Evolutionary conservation across 1,284 basidiomycete species (phyloP).

Genomic region (Volvariella surrecta): DNA sequence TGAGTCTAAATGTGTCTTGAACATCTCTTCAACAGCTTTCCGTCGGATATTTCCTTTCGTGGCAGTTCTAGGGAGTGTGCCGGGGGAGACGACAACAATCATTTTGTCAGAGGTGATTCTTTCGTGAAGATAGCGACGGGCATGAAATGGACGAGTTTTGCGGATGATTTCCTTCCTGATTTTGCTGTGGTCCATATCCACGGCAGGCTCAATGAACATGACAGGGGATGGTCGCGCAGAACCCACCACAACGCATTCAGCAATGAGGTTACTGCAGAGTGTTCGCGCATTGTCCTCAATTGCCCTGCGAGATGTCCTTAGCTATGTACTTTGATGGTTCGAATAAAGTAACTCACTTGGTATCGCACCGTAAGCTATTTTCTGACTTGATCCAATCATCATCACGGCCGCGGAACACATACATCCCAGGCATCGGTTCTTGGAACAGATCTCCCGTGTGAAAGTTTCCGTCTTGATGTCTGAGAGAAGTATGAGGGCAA

Average conservation of each 20-base stretch:
- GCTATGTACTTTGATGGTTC: not conserved
- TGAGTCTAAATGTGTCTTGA: slow-evolving; percentile 41
- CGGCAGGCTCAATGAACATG: slow-evolving; percentile 55
- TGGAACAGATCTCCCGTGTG: slow-evolving; percentile 55
- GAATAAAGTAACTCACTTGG: slow-evolving; percentile 34
- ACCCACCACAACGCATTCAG: slow-evolving; percentile 65
- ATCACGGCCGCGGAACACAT: slow-evolving; percentile 44
- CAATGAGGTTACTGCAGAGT: slow-evolving; percentile 48
- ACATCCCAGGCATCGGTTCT: slow-evolving; percentile 36
- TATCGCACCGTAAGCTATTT: slow-evolving; percentile 47
- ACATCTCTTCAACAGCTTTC: slow-evolving; percentile 53
- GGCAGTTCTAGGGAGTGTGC: slow-evolving; percentile 55
- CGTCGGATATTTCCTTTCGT: slow-evolving; percentile 70
- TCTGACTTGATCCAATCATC: slow-evolving; percentile 60
- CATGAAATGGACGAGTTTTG: slow-evolving; percentile 56
- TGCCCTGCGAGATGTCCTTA: slow-evolving; percentile 26
- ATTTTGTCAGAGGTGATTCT: slow-evolving; percentile 50
- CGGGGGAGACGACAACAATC: slow-evolving; percentile 49
- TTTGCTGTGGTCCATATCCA: slow-evolving; percentile 40
- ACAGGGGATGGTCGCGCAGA: slow-evolving; percentile 60
- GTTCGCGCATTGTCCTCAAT: slow-evolving; percentile 63
- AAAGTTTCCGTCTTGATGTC: slow-evolving; percentile 42
- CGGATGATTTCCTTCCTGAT: slow-evolving; percentile 58
- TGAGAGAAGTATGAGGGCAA: slow-evolving; percentile 54
- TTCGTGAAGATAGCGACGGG: slow-evolving; percentile 60